Percentiles rank a stretch among this genome's conserved stretches.
Conservation (phyloP, 805 yeast genomes). For the Saturnispora gosingensis region DNA sequence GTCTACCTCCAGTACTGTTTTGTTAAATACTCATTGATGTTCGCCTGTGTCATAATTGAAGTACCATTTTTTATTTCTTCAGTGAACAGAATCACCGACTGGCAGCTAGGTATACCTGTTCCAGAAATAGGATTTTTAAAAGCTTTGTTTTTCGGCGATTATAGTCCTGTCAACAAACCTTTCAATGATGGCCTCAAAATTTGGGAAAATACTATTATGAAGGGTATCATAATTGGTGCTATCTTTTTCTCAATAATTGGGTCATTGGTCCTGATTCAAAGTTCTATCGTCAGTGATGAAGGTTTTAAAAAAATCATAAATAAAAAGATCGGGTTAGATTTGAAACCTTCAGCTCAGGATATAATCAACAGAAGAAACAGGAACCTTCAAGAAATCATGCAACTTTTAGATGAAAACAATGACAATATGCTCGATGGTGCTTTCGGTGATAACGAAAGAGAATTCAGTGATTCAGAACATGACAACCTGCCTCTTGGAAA, state of each 20-base stretch:
- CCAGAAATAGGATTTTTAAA: conserved; percentile 30
- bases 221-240: conserved; percentile 13
- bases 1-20: conserved; percentile 5
- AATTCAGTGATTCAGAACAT: not conserved
- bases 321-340: conserved; percentile 51
- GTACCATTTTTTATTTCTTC: conserved; percentile 52
- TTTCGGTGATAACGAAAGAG: not conserved
- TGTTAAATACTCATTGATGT: conserved; percentile 7
- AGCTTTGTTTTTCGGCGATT: conserved; percentile 3
- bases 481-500: not conserved
- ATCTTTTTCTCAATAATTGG: conserved; percentile 19
- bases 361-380: conserved; percentile 17
- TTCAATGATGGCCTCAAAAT: conserved; percentile 7
- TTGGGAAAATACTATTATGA: conserved; percentile 9
- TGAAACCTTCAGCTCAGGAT: conserved; percentile 22
- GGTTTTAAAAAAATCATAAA: conserved; percentile 53
- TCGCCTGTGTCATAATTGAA: conserved; percentile 26
- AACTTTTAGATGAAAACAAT: not conserved
- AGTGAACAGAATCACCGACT: conserved; percentile 44
- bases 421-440: not conserved
- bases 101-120: conserved; percentile 45
- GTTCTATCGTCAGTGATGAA: conserved; percentile 62
- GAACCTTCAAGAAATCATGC: not conserved
- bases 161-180: not conserved
- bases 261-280: conserved; percentile 33